These are phyloP conservation scores for Aspergillus alliaceus DNA, from an alignment of 2,329 filamentous ascomycete genomes.

Conservation along the genomic window DNA sequence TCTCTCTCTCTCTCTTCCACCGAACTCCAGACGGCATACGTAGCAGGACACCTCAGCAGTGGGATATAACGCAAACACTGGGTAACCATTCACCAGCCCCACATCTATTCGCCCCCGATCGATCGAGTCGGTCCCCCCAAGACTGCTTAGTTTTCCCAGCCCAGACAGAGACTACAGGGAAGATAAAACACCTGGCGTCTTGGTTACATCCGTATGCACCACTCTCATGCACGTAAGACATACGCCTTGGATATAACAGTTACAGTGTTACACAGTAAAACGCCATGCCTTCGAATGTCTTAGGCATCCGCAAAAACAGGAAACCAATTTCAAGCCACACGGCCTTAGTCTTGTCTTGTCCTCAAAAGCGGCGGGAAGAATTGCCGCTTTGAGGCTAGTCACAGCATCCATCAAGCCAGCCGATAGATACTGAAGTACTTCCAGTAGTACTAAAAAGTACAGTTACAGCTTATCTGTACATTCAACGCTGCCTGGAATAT, in stretches of 20 bases:
- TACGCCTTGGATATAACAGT: background rate
- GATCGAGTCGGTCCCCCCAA: background rate
- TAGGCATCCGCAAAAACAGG: background rate
- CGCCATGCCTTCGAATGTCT: background rate
- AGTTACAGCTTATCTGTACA: too few species aligned
- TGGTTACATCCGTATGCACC: background rate
- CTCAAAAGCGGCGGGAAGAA: background rate
- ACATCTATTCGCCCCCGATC: background rate
- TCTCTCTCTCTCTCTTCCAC: background rate
- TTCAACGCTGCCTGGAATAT: too few species aligned
- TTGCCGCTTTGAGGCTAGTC: background rate
- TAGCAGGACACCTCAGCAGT: background rate
- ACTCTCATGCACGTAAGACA: background rate
- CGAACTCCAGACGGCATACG: background rate
- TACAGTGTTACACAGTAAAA: too few species aligned
- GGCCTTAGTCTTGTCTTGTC: too few species aligned
- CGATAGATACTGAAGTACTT: too few species aligned
- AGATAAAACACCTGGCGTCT: background rate
- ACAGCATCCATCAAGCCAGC: background rate
- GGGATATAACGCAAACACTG: background rate
- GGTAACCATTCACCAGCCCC: background rate
- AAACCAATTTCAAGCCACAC: background rate
- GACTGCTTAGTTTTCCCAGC: background rate
- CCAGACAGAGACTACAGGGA: background rate
- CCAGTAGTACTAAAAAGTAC: too few species aligned